These are phyloP conservation scores for Pseudogymnoascus sp. DNA, from an alignment of 2,329 filamentous ascomycete species.

Conservation along the genomic window DNA sequence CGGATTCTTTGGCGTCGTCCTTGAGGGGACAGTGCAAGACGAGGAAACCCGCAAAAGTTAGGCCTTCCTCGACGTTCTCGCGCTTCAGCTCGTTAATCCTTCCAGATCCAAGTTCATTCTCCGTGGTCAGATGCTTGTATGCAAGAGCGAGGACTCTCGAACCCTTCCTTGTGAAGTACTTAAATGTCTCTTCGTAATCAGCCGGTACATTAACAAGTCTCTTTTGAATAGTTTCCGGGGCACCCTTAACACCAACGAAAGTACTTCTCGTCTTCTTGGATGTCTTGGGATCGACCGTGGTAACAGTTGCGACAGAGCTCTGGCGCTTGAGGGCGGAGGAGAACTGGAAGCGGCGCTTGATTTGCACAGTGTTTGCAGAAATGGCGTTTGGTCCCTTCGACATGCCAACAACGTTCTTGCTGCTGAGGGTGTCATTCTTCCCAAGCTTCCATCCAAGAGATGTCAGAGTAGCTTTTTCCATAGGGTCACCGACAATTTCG, in stretches of 20 bases:
- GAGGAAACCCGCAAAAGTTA: constrained; percentile 89
- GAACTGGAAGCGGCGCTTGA: constrained; percentile 96
- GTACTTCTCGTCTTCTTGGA: constrained; percentile 74
- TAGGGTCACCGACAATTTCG: constrained; percentile 93
- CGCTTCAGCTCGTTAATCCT: constrained; percentile 92
- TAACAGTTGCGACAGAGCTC: constrained; percentile 82
- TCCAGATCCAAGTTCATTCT: constrained; percentile 70
- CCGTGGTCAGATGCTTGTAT: constrained; percentile 81
- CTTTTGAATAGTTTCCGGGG: constrained; percentile 90
- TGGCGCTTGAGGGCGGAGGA: constrained; percentile 94
- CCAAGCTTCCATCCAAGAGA: constrained; percentile 92
- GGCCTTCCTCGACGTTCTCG: constrained; percentile 76
- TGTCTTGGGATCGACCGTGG: constrained; percentile 60
- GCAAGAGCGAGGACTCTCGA: constrained; percentile 88
- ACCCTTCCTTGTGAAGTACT: constrained; percentile 93
- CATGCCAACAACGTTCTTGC: constrained; percentile 45
- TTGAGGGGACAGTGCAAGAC: constrained; percentile 94
- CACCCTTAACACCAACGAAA: constrained; percentile 92
- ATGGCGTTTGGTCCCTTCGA: constrained; percentile 36
- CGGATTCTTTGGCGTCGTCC: constrained; percentile 86
- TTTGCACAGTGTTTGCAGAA: constrained; percentile 70
- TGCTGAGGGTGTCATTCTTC: constrained; percentile 73
- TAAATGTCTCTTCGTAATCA: constrained; percentile 96
- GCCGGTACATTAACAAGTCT: constrained; percentile 78
- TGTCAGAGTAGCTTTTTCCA: constrained; percentile 91